Evolutionary conservation across 768 basidiomycete species (phyloP).

Genomic region (Boletus reticuloceps): DNA sequence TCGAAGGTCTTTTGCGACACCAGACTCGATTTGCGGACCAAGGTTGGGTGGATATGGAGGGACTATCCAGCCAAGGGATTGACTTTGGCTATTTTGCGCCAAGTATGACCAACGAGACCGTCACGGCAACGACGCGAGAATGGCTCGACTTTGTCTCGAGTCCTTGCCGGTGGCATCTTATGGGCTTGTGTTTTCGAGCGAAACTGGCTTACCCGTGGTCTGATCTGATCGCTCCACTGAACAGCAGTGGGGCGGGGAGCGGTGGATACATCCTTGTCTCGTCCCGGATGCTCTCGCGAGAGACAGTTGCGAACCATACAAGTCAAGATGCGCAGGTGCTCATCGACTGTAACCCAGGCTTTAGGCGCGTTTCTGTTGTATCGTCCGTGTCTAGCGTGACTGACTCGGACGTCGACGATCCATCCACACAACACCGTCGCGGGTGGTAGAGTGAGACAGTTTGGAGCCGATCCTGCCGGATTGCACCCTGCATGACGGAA

Average conservation of each 20-base stretch:
- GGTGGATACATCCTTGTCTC: conserved; percentile 12
- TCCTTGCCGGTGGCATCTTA: background rate
- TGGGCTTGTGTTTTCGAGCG: conserved; percentile 1
- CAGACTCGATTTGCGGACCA: conserved; percentile 34
- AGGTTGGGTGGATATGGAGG: no score
- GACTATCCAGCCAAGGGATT: conserved; percentile 13
- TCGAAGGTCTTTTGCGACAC: conserved; percentile 31
- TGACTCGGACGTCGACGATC: no score
- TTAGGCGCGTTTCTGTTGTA: conserved; percentile 1
- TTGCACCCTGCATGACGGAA: no score
- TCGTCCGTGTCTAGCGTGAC: no score
- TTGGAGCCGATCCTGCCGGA: no score
- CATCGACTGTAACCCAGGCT: background rate
- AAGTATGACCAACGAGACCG: conserved; percentile 35
- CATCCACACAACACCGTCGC: no score
- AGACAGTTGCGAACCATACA: conserved; percentile 22
- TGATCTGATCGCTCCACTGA: conserved; percentile 6
- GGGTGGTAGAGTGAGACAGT: no score
- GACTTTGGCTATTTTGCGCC: conserved; percentile 28
- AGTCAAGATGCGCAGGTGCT: conserved; percentile 23
- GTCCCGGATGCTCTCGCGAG: conserved; percentile 35
- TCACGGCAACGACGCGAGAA: conserved; percentile 33
- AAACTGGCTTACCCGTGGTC: background rate
- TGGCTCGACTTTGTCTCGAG: conserved; percentile 36
- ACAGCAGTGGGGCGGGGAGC: conserved; percentile 8